Percentiles rank a stretch among this genome's conserved stretches.
Conservation (phyloP, 2,329 filamentous ascomycete genomes). For the Fusarium palustre region DNA sequence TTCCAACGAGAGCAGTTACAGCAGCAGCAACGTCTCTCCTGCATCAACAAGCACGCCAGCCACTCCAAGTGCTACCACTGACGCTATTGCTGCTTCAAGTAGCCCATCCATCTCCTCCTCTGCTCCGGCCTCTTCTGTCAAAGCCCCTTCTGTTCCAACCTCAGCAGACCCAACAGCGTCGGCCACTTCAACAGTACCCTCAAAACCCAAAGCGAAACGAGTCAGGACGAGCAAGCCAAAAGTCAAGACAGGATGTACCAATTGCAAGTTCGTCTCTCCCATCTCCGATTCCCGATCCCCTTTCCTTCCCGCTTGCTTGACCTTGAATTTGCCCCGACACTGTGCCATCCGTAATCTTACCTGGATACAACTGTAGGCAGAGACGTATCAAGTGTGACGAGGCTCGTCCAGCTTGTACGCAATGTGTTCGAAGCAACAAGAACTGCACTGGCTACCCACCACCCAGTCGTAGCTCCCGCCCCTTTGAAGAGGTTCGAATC, state of each 20-base stretch:
- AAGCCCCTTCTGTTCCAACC: conserved; percentile 8
- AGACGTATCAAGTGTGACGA: conserved; percentile 76
- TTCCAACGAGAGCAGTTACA: conserved; percentile 31
- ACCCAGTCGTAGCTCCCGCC: conserved; percentile 60
- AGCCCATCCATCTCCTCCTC: conserved; percentile 21
- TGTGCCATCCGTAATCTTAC: conserved; percentile 36
- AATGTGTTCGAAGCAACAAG: conserved; percentile 70
- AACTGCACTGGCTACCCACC: conserved; percentile 72
- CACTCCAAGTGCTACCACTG: conserved; percentile 23
- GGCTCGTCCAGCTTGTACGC: conserved; percentile 68
- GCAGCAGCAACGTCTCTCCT: conserved; percentile 38
- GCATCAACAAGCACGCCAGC: conserved; percentile 33
- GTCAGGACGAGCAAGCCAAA: conserved; percentile 68
- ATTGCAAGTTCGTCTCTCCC: conserved; percentile 71
- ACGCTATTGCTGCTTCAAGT: conserved; percentile 2
- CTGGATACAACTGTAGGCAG: conserved; percentile 55
- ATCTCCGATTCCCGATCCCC: neutral
- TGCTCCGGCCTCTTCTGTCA: conserved; percentile 8
- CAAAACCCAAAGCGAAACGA: conserved; percentile 52
- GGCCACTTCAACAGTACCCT: conserved; percentile 12
- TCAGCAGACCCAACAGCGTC: conserved; percentile 13
- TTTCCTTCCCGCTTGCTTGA: neutral
- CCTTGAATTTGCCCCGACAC: conserved; percentile 17
- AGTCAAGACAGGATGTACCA: conserved; percentile 74
- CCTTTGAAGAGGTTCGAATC: conserved; percentile 62